phyloP scores from a whole-genome alignment of 176 grass and related monocot species.

The Phragmites australis region DNA sequence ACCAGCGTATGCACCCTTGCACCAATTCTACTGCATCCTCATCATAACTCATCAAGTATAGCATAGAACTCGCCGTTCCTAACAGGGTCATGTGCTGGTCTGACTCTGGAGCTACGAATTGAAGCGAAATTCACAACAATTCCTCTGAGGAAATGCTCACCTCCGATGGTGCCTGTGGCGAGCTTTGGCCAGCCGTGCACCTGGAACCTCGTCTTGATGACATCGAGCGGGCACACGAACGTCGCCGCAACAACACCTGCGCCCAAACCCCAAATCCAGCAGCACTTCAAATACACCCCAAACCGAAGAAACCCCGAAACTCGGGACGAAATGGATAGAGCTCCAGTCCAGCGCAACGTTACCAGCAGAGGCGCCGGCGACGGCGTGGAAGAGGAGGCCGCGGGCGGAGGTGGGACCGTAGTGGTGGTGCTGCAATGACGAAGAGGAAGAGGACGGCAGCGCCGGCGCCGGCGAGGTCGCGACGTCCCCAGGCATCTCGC shows the following conservation, averaged over 20 bases:
- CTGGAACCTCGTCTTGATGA: slow-evolving; percentile 98
- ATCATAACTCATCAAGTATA: neutral
- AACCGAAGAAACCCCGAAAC: neutral
- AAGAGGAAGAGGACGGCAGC: slow-evolving; percentile 11
- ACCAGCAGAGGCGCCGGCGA: slow-evolving; percentile 84
- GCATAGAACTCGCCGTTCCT: neutral
- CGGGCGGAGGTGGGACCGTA: slow-evolving; percentile 39
- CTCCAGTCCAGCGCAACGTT: neutral
- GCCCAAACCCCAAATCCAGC: neutral
- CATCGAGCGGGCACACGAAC: slow-evolving; percentile 97
- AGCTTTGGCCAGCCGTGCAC: slow-evolving; percentile 76
- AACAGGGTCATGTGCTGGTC: neutral
- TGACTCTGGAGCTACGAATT: neutral
- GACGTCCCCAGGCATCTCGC: slow-evolving; percentile 55
- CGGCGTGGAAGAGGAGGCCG: slow-evolving; percentile 64
- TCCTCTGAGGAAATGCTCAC: slow-evolving; percentile 27
- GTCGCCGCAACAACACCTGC: slow-evolving; percentile 84
- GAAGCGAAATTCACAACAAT: neutral
- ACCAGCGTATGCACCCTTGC: neutral
- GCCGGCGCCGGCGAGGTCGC: slow-evolving; percentile 29
- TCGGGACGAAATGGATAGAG: neutral
- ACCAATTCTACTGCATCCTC: neutral
- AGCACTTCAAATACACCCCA: neutral
- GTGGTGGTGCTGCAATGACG: slow-evolving; percentile 22
- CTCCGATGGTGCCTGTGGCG: slow-evolving; percentile 41